phyloP scores from a whole-genome alignment of 345 rosid species.

The Lagerstroemia speciosa region DNA sequence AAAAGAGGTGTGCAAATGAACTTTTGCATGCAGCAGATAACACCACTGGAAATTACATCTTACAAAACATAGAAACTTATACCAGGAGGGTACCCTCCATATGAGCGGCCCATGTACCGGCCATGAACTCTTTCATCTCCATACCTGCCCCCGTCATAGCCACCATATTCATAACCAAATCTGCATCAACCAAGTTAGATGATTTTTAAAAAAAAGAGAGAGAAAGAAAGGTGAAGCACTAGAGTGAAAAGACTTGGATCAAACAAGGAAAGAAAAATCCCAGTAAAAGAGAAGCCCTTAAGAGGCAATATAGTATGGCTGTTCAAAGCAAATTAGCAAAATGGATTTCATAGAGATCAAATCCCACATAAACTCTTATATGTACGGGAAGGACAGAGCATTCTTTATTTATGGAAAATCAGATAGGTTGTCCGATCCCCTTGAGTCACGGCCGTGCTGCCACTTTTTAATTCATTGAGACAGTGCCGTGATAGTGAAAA shows the following conservation, averaged over 20 bases:
- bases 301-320: too few relatives aligned
- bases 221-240: neutral
- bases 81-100: conserved; percentile 41
- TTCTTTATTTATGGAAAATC: neutral
- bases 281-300: too few relatives aligned
- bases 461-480: neutral
- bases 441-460: neutral
- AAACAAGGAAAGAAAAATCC: too few relatives aligned
- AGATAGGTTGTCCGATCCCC: neutral
- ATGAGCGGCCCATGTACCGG: conserved; percentile 54
- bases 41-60: neutral
- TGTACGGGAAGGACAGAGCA: neutral
- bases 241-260: neutral
- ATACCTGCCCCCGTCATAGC: conserved; percentile 75
- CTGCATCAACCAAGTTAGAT: conserved; percentile 22
- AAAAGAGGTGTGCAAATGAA: neutral
- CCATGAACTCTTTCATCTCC: conserved; percentile 73
- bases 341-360: neutral
- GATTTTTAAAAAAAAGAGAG: neutral
- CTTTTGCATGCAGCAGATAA: neutral
- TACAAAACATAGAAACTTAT: conserved; percentile 6
- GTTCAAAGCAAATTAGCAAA: neutral
- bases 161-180: conserved; percentile 75
- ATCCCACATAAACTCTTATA: neutral
- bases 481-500: neutral